Percentiles rank a stretch among this genome's conserved stretches.
These are phyloP conservation scores for Cutaneotrichosporon mucoides DNA, from an alignment of 1,284 basidiomycete species.

Conservation along the genomic window DNA sequence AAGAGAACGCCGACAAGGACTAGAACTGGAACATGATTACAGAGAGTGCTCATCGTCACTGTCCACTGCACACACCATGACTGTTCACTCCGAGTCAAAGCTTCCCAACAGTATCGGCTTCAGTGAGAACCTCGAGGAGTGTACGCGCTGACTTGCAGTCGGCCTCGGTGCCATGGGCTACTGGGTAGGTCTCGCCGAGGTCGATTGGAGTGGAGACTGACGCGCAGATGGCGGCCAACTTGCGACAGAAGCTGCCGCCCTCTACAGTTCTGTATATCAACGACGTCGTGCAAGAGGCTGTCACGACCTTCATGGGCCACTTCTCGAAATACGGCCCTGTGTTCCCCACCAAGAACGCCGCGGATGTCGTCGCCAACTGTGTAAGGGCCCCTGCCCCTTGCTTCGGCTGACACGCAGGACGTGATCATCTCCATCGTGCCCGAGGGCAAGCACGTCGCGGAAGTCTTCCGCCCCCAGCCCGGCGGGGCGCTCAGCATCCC, in stretches of 20 bases:
- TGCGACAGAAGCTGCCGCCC: neutral
- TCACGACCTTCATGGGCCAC: neutral
- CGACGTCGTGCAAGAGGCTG: slow-evolving; percentile 3
- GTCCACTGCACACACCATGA: neutral
- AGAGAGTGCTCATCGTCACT: no score
- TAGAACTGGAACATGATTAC: no score
- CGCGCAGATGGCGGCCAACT: slow-evolving; percentile 7
- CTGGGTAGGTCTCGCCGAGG: neutral
- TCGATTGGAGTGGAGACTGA: neutral
- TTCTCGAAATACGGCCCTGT: neutral
- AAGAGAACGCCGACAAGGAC: no score
- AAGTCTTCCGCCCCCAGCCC: neutral
- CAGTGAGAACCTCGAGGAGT: neutral
- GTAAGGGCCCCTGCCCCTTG: neutral
- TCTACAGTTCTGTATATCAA: neutral
- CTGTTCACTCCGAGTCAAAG: neutral
- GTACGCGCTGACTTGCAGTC: neutral
- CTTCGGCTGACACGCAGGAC: neutral
- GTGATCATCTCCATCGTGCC: slow-evolving; percentile 10
- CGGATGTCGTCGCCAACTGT: slow-evolving; percentile 1
- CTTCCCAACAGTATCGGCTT: slow-evolving; percentile 2
- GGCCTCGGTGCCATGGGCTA: slow-evolving; percentile 9
- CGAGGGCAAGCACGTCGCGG: slow-evolving; percentile 6
- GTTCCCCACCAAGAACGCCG: neutral
- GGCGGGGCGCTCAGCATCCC: neutral